Evolutionary conservation across 371 early-diverging fungal species (phyloP).

Genomic region (Mucor piriformis): DNA sequence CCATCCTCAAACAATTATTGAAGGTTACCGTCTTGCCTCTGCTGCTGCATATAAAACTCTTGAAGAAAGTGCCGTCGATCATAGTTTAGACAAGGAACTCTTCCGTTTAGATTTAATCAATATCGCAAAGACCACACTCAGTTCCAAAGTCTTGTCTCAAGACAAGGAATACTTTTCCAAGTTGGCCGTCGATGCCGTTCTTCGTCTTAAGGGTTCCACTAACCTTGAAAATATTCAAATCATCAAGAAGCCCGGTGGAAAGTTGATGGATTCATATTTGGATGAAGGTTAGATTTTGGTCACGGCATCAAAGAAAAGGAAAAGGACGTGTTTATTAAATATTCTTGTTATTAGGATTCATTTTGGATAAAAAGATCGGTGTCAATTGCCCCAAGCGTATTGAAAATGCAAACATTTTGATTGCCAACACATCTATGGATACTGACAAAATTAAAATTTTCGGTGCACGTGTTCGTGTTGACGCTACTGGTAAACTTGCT

Average conservation of each 20-base stretch:
- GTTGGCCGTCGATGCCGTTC: constrained; percentile 97
- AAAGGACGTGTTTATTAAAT: background rate
- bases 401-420: constrained; percentile 95
- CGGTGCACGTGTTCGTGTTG: constrained; percentile 97
- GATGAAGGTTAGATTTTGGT: constrained; percentile 90
- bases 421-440: constrained; percentile 99
- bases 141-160: constrained; percentile 96
- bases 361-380: constrained; percentile 98
- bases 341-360: constrained; percentile 67
- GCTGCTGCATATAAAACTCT: constrained; percentile 88
- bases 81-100: constrained; percentile 63
- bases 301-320: background rate
- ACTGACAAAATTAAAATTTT: constrained; percentile 99
- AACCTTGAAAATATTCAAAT: constrained; percentile 99
- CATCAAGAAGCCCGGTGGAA: constrained; percentile 98
- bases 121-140: constrained; percentile 98
- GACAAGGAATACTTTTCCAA: constrained; percentile 98
- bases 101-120: constrained; percentile 92
- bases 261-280: constrained; percentile 95
- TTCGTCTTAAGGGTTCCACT: constrained; percentile 94
- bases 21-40: constrained; percentile 95
- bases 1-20: constrained; percentile 98
- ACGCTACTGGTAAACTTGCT: constrained; percentile 96
- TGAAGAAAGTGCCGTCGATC: constrained; percentile 83
- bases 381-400: constrained; percentile 97